Percentiles rank a stretch among this genome's conserved stretches.
Conservation (phyloP, 768 basidiomycete species). For the Xerocomus potaroensis region DNA sequence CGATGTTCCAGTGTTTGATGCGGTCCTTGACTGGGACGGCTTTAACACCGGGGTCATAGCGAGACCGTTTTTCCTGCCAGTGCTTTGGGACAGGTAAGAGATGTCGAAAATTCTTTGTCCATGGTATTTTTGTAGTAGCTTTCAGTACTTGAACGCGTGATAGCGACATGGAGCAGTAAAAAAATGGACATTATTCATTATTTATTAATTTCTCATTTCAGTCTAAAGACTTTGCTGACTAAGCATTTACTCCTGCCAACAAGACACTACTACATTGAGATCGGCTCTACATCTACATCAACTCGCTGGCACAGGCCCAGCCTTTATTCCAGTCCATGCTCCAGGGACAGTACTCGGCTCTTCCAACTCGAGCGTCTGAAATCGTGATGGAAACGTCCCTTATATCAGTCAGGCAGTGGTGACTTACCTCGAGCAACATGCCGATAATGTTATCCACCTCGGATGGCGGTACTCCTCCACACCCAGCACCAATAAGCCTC, state of each 20-base stretch:
- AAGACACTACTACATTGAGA: no score
- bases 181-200: no score
- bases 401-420: neutral
- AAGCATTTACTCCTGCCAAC: constrained; percentile 12
- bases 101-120: constrained; percentile 66
- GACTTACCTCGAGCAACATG: constrained; percentile 75
- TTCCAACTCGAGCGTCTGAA: constrained; percentile 76
- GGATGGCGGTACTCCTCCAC: constrained; percentile 78
- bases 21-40: constrained; percentile 60
- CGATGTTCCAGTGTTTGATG: constrained; percentile 84
- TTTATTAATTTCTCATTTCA: no score
- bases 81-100: constrained; percentile 56
- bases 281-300: constrained; percentile 12
- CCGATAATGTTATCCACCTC: constrained; percentile 86
- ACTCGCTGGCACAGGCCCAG: constrained; percentile 18
- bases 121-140: constrained; percentile 49
- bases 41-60: constrained; percentile 43
- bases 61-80: constrained; percentile 43
- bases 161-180: constrained; percentile 28
- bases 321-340: constrained; percentile 36
- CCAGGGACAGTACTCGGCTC: constrained; percentile 60
- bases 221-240: constrained; percentile 17
- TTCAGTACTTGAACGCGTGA: constrained; percentile 36
- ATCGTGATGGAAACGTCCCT: constrained; percentile 1
- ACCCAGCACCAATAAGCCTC: constrained; percentile 83